These are phyloP conservation scores for Lecanicillium sp. DNA, from an alignment of 2,329 filamentous ascomycete species.

Conservation along the genomic window DNA sequence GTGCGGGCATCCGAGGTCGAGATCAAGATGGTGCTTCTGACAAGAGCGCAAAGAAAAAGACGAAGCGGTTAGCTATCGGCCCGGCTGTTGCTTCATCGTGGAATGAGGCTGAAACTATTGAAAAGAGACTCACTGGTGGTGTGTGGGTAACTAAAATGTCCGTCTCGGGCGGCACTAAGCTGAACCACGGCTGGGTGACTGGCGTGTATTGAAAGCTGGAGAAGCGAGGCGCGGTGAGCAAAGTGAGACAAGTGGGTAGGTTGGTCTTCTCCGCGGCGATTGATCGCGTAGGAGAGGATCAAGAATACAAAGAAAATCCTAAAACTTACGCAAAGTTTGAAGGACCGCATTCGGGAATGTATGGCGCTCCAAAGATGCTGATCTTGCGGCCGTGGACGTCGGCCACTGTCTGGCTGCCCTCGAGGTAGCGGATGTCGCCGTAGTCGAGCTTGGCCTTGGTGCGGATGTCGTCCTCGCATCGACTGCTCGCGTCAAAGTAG, in stretches of 20 bases:
- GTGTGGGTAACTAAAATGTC: conserved; percentile 79
- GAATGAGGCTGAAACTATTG: background rate
- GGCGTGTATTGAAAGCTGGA: conserved; percentile 64
- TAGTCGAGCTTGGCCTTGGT: conserved; percentile 51
- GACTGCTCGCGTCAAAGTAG: conserved; percentile 65
- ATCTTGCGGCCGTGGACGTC: conserved; percentile 50
- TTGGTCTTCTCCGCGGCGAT: too few species aligned
- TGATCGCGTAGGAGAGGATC: too few species aligned
- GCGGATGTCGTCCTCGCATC: conserved; percentile 48
- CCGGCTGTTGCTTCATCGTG: too few species aligned
- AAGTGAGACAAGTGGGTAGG: too few species aligned
- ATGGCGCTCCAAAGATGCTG: conserved; percentile 68
- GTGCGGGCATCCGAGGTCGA: conserved; percentile 61
- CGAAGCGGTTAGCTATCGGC: too few species aligned
- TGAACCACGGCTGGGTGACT: conserved; percentile 61
- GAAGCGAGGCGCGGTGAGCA: conserved; percentile 1
- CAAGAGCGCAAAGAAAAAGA: too few species aligned
- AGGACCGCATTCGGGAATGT: conserved; percentile 70
- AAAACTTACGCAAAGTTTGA: conserved; percentile 51
- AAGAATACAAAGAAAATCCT: too few species aligned
- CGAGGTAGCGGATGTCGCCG: conserved; percentile 65
- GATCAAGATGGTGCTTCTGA: conserved; percentile 60
- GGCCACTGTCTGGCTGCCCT: conserved; percentile 59
- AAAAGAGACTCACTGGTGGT: conserved; percentile 48
- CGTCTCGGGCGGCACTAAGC: conserved; percentile 60